Percentiles rank a stretch among this genome's conserved stretches.
Evolutionary conservation across 345 rosid genomes (phyloP).

Genomic region (Citrus reticulata): DNA sequence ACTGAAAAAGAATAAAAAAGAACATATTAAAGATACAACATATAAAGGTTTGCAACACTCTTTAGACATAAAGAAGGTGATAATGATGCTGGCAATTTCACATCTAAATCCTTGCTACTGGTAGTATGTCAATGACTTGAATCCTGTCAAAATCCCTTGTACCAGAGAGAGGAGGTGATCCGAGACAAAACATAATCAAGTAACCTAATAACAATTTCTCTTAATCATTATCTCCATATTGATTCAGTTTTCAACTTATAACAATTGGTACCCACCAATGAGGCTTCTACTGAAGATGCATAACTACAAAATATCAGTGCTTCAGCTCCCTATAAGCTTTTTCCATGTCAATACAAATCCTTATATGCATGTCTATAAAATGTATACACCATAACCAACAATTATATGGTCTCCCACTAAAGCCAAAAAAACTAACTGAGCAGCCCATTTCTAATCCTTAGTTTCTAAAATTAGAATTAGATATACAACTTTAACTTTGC

Average conservation of each 20-base stretch:
- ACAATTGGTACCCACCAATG: neutral
- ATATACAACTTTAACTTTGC: neutral
- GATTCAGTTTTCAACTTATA: neutral
- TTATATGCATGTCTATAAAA: neutral
- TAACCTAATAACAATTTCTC: neutral
- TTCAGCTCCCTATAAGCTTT: neutral
- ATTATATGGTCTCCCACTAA: neutral
- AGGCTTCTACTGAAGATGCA: neutral
- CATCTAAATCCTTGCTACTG: neutral
- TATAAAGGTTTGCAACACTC: neutral
- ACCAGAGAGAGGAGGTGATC: neutral
- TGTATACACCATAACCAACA: neutral
- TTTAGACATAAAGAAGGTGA: neutral
- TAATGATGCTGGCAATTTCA: neutral
- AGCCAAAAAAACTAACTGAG: neutral
- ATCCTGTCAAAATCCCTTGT: neutral
- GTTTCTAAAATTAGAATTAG: neutral
- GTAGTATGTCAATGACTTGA: neutral
- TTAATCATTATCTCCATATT: neutral
- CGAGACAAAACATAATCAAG: neutral
- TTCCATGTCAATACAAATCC: neutral
- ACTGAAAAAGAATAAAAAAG: neutral
- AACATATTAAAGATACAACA: neutral
- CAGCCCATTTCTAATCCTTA: conserved; percentile 2
- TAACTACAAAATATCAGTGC: neutral